phyloP scores from a whole-genome alignment of 176 grass and related monocot species.

The Avena atlantica region DNA sequence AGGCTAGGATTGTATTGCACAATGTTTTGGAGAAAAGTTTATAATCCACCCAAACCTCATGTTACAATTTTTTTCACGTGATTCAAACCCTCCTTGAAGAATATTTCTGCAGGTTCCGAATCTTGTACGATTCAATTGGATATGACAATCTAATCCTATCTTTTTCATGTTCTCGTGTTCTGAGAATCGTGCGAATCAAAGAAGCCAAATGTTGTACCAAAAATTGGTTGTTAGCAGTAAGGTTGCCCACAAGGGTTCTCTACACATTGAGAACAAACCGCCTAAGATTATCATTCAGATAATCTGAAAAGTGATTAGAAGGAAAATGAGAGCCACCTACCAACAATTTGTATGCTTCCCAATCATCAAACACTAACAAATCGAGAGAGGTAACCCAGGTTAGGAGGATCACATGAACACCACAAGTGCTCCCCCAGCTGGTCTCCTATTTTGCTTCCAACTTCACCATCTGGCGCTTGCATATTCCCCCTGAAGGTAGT shows the following conservation, averaged over 20 bases:
- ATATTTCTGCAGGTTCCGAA: no score
- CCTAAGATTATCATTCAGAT: neutral
- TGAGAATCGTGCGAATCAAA: no score
- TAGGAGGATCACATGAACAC: neutral
- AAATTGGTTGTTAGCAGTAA: neutral
- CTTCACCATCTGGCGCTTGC: neutral
- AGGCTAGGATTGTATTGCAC: no score
- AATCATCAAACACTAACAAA: constrained; percentile 14
- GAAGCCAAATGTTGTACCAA: no score
- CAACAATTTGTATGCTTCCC: neutral
- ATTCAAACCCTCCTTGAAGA: no score
- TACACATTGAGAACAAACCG: neutral
- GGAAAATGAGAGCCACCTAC: neutral
- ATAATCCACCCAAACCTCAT: no score
- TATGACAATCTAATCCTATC: no score
- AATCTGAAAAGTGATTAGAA: neutral
- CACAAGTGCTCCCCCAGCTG: neutral
- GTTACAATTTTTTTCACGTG: no score
- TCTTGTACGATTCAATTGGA: no score
- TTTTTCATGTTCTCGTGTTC: no score
- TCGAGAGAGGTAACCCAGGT: neutral
- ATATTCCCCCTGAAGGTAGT: neutral
- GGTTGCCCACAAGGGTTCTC: neutral
- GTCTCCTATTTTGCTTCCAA: neutral
- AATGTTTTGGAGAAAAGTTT: no score